These are phyloP conservation scores for Talaromyces funiculosus DNA, from an alignment of 2,329 filamentous ascomycete genomes.

Conservation along the genomic window DNA sequence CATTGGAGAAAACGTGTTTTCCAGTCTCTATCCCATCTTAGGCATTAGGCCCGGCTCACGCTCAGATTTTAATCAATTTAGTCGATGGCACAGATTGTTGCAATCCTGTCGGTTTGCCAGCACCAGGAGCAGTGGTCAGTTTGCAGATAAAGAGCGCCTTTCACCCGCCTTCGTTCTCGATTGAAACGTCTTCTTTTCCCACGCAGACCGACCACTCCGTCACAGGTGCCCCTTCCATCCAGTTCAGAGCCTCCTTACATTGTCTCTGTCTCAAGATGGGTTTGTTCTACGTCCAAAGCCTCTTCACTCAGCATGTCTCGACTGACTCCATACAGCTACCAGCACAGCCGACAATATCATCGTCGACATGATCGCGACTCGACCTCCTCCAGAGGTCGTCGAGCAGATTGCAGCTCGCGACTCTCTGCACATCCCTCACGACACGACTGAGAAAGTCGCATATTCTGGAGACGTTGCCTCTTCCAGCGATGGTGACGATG, in stretches of 20 bases:
- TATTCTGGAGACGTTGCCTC: not conserved
- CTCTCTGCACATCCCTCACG: conserved; percentile 6
- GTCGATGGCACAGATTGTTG: not conserved
- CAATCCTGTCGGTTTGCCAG: not conserved
- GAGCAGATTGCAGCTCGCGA: conserved; percentile 11
- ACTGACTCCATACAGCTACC: conserved; percentile 3
- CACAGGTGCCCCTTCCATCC: not conserved
- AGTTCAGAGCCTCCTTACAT: not conserved
- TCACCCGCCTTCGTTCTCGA: not conserved
- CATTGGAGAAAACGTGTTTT: not conserved
- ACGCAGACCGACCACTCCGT: not conserved
- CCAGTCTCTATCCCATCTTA: not conserved
- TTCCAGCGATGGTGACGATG: conserved; percentile 12
- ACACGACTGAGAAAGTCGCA: not conserved
- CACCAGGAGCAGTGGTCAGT: not conserved
- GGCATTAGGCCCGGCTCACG: not conserved
- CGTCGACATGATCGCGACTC: conserved; percentile 10
- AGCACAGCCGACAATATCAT: conserved; percentile 8
- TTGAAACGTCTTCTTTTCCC: not conserved
- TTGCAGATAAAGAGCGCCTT: not conserved
- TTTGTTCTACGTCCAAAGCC: not conserved
- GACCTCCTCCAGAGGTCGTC: conserved; percentile 10
- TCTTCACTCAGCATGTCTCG: not conserved
- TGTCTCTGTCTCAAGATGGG: conserved; percentile 9
- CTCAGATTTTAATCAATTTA: not conserved